These are phyloP conservation scores for Mucor velutinosus DNA, from an alignment of 371 early-diverging fungal genomes.

Conservation along the genomic window DNA sequence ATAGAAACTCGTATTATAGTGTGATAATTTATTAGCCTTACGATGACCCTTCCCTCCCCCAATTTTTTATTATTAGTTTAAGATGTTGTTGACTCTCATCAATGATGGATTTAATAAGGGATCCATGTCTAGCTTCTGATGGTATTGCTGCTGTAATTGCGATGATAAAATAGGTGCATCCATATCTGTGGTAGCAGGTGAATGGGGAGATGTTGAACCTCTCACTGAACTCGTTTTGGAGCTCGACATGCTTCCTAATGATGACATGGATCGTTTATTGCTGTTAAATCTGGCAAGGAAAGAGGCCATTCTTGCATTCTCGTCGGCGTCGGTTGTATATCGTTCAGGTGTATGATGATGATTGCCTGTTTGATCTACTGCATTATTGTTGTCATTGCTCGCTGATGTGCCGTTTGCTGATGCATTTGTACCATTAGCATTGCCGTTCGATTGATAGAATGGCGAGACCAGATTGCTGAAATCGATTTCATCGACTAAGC, in stretches of 20 bases:
- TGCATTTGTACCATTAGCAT: not conserved
- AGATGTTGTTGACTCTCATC: constrained; percentile 41
- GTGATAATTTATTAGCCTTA: not conserved
- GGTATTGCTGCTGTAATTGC: constrained; percentile 22
- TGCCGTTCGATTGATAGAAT: constrained; percentile 3
- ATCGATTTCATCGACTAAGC: constrained; percentile 20
- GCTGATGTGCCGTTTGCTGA: not conserved
- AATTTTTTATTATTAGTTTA: constrained; percentile 20
- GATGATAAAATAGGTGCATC: constrained; percentile 31
- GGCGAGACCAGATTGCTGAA: constrained; percentile 21
- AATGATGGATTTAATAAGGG: constrained; percentile 34
- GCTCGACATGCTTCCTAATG: constrained; percentile 28
- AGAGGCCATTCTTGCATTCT: constrained; percentile 20
- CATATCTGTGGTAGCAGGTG: constrained; percentile 28
- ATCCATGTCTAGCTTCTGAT: constrained; percentile 29
- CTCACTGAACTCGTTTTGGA: constrained; percentile 42
- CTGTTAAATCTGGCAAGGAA: constrained; percentile 20
- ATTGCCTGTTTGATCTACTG: not conserved
- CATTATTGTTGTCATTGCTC: not conserved
- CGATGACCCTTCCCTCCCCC: not conserved
- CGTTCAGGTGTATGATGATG: not conserved
- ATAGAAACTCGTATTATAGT: not conserved
- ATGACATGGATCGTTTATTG: constrained; percentile 19
- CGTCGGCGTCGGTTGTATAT: constrained; percentile 18
- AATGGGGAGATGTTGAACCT: constrained; percentile 35